Percentiles rank a stretch among this genome's conserved stretches.
These are phyloP conservation scores for Dipteronia sinensis DNA, from an alignment of 345 rosid species.

Conservation along the genomic window DNA sequence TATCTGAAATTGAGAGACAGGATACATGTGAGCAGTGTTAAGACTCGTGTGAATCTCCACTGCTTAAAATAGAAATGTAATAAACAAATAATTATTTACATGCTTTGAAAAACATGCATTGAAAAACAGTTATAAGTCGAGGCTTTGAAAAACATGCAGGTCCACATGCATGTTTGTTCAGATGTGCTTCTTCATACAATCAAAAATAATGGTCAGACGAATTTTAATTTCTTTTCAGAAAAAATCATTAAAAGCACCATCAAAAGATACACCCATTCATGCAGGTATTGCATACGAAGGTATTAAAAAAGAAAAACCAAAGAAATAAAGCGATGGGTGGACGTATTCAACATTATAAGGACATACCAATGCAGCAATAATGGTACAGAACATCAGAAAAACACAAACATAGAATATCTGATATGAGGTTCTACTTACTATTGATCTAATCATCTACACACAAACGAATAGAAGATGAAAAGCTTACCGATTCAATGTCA, in stretches of 20 bases:
- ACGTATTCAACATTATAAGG: too few species aligned
- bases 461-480: neutral
- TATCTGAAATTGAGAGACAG: constrained; percentile 49
- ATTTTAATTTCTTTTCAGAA: neutral
- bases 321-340: neutral
- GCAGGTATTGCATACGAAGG: neutral
- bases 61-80: neutral
- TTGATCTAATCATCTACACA: neutral
- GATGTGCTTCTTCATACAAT: neutral
- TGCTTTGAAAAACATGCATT: too few species aligned
- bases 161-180: too few species aligned
- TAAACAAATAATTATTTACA: neutral
- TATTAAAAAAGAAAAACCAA: neutral
- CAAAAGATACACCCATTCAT: neutral
- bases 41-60: neutral
- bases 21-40: neutral
- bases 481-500: constrained; percentile 70
- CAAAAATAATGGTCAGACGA: neutral
- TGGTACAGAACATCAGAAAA: neutral
- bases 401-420: neutral
- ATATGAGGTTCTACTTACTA: neutral
- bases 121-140: neutral
- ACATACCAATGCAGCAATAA: neutral
- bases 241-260: neutral
- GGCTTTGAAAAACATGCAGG: neutral